These are phyloP conservation scores for Eimeria sp. DNA, from an alignment of 169 alveolate species.

Conservation along the genomic window DNA sequence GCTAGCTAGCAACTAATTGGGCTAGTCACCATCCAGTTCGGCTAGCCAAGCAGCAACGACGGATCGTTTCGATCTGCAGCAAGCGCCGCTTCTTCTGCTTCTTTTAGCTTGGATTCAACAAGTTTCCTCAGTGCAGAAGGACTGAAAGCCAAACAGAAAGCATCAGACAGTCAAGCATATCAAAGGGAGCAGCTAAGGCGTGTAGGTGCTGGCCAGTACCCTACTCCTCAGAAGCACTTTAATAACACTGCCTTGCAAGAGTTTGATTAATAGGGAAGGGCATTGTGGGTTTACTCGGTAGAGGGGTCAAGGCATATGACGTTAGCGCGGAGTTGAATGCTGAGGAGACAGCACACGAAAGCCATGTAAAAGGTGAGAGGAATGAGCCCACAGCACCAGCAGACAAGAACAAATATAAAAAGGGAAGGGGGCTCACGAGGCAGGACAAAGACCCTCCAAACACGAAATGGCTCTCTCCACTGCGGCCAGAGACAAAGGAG, in stretches of 20 bases:
- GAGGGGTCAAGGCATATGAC: slow-evolving; percentile 17
- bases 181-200: not conserved
- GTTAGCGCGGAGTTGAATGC: slow-evolving; percentile 64
- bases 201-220: not conserved
- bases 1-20: not conserved
- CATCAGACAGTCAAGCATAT: not conserved
- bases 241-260: not conserved
- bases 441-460: slow-evolving; percentile 34
- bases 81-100: slow-evolving; percentile 49
- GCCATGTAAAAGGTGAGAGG: not conserved
- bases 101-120: slow-evolving; percentile 34
- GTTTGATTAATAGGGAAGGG: not conserved
- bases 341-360: not conserved
- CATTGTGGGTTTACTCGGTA: not conserved
- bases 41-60: not conserved
- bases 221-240: not conserved
- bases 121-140: slow-evolving; percentile 42
- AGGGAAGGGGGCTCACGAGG: slow-evolving; percentile 14
- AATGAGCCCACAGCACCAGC: too few relatives aligned
- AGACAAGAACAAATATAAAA: not conserved
- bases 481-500: slow-evolving; percentile 34
- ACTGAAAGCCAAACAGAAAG: not conserved
- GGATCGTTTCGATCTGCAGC: slow-evolving; percentile 44
- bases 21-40: slow-evolving; percentile 2
- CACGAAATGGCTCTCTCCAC: slow-evolving; percentile 36